phyloP scores from a whole-genome alignment of 192 early-diverging fungal species.

The Geranomyces variabilis region DNA sequence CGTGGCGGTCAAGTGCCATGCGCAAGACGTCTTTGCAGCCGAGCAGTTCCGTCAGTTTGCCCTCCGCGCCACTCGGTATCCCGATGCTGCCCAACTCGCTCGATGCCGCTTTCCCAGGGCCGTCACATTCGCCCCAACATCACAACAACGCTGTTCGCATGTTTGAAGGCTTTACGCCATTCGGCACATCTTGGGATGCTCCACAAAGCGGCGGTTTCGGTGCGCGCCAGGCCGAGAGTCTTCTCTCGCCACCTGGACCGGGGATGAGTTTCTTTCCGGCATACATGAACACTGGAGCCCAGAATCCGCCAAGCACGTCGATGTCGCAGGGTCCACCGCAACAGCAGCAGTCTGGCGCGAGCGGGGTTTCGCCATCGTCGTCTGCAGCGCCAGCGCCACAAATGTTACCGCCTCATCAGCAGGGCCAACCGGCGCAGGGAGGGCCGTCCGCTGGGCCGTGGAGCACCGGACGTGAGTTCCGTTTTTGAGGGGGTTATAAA shows the following conservation, averaged over 20 bases:
- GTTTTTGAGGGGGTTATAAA: not conserved
- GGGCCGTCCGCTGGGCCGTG: not conserved
- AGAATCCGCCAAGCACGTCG: not conserved
- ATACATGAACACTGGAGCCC: not conserved
- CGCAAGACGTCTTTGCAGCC: conserved; percentile 1
- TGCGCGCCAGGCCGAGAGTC: not conserved
- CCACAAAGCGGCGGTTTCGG: not conserved
- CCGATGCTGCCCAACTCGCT: not conserved
- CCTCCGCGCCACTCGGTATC: not conserved
- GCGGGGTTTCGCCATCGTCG: not conserved
- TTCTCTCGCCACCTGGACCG: not conserved
- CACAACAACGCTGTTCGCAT: conserved; percentile 15
- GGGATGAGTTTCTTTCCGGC: not conserved
- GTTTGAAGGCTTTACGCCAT: conserved; percentile 27
- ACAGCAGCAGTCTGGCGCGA: not conserved
- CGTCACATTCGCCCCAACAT: not conserved
- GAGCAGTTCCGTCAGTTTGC: not conserved
- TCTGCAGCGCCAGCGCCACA: not conserved
- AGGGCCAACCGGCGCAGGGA: not conserved
- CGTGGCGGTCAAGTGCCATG: conserved; percentile 15
- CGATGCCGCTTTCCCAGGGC: not conserved
- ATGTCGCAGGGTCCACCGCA: not conserved
- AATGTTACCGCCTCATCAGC: conserved; percentile 8
- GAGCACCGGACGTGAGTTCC: conserved; percentile 1
- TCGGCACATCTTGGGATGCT: conserved; percentile 16